These are phyloP conservation scores for Arthrobotrys iridis DNA, from an alignment of 2,329 filamentous ascomycete genomes.

Conservation along the genomic window DNA sequence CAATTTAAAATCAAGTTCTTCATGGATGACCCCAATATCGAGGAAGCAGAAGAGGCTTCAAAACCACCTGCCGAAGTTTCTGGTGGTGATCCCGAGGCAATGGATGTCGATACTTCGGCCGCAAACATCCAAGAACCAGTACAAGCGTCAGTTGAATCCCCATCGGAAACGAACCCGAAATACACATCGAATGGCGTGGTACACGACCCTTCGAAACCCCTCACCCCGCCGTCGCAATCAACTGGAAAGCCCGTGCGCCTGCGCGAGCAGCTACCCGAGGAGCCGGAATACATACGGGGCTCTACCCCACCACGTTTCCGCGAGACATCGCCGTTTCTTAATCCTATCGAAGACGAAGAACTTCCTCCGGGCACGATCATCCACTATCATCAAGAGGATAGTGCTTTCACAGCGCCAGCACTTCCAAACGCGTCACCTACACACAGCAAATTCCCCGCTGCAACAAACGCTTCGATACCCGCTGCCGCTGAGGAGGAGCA, in stretches of 20 bases:
- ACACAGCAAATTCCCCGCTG: conserved; percentile 64
- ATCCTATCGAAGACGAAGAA: conserved; percentile 53
- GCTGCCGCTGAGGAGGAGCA: conserved; percentile 66
- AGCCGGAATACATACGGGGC: conserved; percentile 55
- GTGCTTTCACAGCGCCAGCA: conserved; percentile 29
- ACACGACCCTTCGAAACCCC: conserved; percentile 46
- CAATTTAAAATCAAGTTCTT: conserved; percentile 49
- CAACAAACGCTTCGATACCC: conserved; percentile 57
- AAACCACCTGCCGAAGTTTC: not conserved
- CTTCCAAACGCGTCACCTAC: conserved; percentile 59
- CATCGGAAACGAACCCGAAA: conserved; percentile 33
- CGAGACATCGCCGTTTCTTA: conserved; percentile 57
- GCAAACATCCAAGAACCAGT: not conserved
- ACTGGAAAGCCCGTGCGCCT: conserved; percentile 22
- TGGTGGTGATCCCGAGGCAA: conserved; percentile 26
- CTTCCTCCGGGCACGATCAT: conserved; percentile 49
- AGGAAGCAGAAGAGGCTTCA: conserved; percentile 7
- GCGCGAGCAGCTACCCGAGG: conserved; percentile 27
- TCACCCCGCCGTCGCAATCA: conserved; percentile 41
- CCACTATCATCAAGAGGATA: conserved; percentile 51
- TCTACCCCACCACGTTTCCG: conserved; percentile 57
- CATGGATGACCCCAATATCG: conserved; percentile 52
- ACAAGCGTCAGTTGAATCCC: conserved; percentile 3
- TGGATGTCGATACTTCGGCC: conserved; percentile 39
- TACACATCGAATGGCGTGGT: conserved; percentile 44